Evolutionary conservation across 176 grass and related monocot genomes (phyloP).

Genomic region (Typha latifolia): DNA sequence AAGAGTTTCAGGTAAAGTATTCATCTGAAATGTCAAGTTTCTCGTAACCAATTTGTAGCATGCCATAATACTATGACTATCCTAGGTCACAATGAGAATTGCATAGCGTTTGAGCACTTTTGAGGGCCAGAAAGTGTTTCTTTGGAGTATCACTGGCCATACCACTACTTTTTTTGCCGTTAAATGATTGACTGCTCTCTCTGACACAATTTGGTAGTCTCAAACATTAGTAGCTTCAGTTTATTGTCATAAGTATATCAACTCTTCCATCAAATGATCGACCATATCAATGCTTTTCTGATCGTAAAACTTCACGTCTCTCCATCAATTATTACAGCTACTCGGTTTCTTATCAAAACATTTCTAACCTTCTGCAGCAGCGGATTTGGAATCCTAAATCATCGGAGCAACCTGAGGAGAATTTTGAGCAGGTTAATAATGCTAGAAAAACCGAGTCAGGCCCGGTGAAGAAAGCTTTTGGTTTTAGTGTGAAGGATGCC

Average conservation of each 20-base stretch:
- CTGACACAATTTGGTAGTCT: too few species aligned
- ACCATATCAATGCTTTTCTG: too few species aligned
- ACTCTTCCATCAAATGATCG: too few species aligned
- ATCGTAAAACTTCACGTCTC: neutral
- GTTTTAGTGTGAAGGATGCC: constrained; percentile 77
- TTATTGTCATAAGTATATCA: too few species aligned
- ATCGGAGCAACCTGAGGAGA: constrained; percentile 24
- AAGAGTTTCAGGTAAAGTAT: constrained; percentile 64
- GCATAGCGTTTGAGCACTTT: neutral
- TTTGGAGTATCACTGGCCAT: too few species aligned
- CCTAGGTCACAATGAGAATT: neutral
- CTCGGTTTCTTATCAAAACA: neutral
- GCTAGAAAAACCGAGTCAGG: constrained; percentile 8
- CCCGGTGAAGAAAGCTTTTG: constrained; percentile 33
- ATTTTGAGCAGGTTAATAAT: constrained; percentile 15
- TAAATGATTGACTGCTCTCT: too few species aligned
- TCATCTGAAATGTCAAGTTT: neutral
- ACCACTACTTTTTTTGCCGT: too few species aligned
- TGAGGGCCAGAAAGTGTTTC: too few species aligned
- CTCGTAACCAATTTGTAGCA: neutral
- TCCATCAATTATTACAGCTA: neutral
- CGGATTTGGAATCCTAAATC: constrained; percentile 53
- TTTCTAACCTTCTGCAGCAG: constrained; percentile 25
- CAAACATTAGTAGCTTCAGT: too few species aligned
- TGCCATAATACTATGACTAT: neutral